These are phyloP conservation scores for Hyphodiscus sp. DNA, from an alignment of 2,329 filamentous ascomycete species.

Conservation along the genomic window DNA sequence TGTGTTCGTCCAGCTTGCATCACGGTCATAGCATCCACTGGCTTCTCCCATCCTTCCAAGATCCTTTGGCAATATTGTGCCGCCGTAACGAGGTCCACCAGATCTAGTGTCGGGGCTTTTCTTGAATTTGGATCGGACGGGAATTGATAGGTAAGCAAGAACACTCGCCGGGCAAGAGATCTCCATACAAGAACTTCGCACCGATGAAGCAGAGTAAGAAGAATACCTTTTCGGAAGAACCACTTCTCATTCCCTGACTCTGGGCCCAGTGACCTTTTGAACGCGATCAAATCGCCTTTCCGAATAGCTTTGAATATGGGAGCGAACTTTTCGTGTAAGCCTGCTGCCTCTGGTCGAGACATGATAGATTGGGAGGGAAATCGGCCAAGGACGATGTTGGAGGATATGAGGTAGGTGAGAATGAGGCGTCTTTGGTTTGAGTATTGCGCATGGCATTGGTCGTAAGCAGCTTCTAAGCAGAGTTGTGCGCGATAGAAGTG, in stretches of 20 bases:
- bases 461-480: conserved; percentile 73
- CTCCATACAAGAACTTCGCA: conserved; percentile 82
- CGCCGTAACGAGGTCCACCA: conserved; percentile 59
- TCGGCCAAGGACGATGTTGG: conserved; percentile 77
- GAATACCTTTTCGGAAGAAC: conserved; percentile 69
- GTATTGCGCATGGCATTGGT: conserved; percentile 68
- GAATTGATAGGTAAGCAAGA: conserved; percentile 70
- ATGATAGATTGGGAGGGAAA: conserved; percentile 67
- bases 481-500: conserved; percentile 73
- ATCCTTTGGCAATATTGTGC: conserved; percentile 60
- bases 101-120: conserved; percentile 67
- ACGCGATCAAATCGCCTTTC: conserved; percentile 66
- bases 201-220: conserved; percentile 69
- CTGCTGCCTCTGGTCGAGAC: conserved; percentile 60
- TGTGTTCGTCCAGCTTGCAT: conserved; percentile 30
- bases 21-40: conserved; percentile 24
- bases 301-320: conserved; percentile 69
- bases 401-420: conserved; percentile 74
- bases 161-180: conserved; percentile 69
- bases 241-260: conserved; percentile 54
- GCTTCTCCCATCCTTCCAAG: conserved; percentile 47
- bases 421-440: conserved; percentile 71
- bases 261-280: conserved; percentile 60
- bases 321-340: conserved; percentile 59
- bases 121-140: conserved; percentile 50